phyloP scores from a whole-genome alignment of 768 basidiomycete species.

The Heimioporus sp. region DNA sequence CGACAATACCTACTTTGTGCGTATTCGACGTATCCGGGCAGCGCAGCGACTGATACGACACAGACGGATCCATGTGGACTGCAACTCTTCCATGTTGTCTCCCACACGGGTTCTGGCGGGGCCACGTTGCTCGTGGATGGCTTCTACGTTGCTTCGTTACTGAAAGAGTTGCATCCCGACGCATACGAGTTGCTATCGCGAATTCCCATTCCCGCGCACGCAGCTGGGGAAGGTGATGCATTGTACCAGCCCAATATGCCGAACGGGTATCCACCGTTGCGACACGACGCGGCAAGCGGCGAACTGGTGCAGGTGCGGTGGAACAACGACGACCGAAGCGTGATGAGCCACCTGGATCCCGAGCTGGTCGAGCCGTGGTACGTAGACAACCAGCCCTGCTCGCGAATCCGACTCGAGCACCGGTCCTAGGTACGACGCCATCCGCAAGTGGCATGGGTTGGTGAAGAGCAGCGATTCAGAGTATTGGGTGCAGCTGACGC shows the following conservation, averaged over 20 bases:
- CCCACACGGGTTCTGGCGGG: slow-evolving; percentile 81
- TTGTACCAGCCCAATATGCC: slow-evolving; percentile 58
- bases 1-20: slow-evolving; percentile 57
- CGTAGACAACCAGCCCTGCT: not conserved
- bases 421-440: slow-evolving; percentile 67
- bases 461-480: slow-evolving; percentile 81
- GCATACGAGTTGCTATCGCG: slow-evolving; percentile 67
- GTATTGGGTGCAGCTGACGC: slow-evolving; percentile 87
- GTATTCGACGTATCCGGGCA: slow-evolving; percentile 5
- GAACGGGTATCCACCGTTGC: slow-evolving; percentile 67
- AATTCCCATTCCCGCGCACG: slow-evolving; percentile 76
- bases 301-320: slow-evolving; percentile 80
- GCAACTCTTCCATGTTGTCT: slow-evolving; percentile 92
- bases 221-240: slow-evolving; percentile 70
- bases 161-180: slow-evolving; percentile 69
- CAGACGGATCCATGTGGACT: slow-evolving; percentile 94
- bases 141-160: slow-evolving; percentile 83
- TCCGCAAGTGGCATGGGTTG: slow-evolving; percentile 72
- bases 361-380: slow-evolving; percentile 75
- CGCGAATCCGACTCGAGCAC: not conserved
- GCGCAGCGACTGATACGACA: slow-evolving; percentile 12
- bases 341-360: slow-evolving; percentile 59
- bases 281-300: slow-evolving; percentile 57
- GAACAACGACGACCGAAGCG: slow-evolving; percentile 94
- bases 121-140: slow-evolving; percentile 93